Evolutionary conservation across 2,329 filamentous ascomycete species (phyloP).

Genomic region (Cadophora sp.): DNA sequence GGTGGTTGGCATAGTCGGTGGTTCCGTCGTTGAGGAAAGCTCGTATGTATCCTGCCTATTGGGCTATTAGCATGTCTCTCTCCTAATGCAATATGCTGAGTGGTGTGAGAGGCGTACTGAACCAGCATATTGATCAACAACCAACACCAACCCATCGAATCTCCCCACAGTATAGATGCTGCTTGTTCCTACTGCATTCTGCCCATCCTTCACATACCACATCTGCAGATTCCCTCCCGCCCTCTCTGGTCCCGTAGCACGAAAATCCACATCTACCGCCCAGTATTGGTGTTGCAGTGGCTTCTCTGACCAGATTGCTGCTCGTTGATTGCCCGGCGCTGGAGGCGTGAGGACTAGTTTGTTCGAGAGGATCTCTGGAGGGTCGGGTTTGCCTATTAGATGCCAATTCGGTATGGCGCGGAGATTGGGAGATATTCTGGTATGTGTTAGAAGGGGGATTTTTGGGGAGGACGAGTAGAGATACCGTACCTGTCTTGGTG

Average conservation of each 20-base stretch:
- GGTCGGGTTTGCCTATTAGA: slow-evolving; percentile 52
- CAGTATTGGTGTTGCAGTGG: slow-evolving; percentile 71
- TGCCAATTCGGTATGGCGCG: slow-evolving; percentile 43
- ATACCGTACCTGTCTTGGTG: slow-evolving; percentile 46
- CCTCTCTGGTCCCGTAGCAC: slow-evolving; percentile 83
- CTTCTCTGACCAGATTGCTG: slow-evolving; percentile 79
- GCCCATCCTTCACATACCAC: slow-evolving; percentile 82
- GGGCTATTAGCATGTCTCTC: slow-evolving; percentile 19
- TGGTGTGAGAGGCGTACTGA: slow-evolving; percentile 48
- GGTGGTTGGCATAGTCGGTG: slow-evolving; percentile 77
- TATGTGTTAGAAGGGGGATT: slow-evolving; percentile 22
- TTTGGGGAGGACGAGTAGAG: background rate
- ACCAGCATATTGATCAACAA: slow-evolving; percentile 84
- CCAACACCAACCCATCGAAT: slow-evolving; percentile 90
- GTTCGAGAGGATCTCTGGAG: slow-evolving; percentile 78
- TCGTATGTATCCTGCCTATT: slow-evolving; percentile 76
- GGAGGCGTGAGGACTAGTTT: slow-evolving; percentile 91
- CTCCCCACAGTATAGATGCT: slow-evolving; percentile 85
- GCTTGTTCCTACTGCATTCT: slow-evolving; percentile 67
- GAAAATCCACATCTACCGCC: slow-evolving; percentile 85
- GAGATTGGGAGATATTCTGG: slow-evolving; percentile 44
- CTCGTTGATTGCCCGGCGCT: slow-evolving; percentile 83
- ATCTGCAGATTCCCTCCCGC: slow-evolving; percentile 90
- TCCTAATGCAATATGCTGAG: background rate
- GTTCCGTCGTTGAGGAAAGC: slow-evolving; percentile 94